These are phyloP conservation scores for Xylariaceae sp. DNA, from an alignment of 2,329 filamentous ascomycete genomes.

Conservation along the genomic window DNA sequence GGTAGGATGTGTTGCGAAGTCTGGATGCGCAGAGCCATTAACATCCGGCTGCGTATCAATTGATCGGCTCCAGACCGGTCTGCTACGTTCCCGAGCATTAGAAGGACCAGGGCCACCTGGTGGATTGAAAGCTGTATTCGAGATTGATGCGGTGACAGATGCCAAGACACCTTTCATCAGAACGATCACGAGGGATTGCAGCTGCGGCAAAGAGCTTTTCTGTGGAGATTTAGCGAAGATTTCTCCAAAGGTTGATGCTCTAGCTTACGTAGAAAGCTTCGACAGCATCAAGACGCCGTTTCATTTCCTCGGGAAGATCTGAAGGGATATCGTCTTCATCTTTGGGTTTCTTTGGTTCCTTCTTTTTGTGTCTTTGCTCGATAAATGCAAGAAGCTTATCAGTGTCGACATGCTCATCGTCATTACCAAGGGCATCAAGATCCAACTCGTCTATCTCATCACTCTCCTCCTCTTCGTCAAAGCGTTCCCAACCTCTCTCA, in stretches of 20 bases:
- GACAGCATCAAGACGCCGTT: conserved; percentile 68
- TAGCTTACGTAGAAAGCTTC: conserved; percentile 79
- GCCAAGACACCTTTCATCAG: conserved; percentile 82
- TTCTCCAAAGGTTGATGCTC: not conserved
- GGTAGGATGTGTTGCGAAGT: conserved; percentile 55
- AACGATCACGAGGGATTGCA: conserved; percentile 92
- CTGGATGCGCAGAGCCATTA: conserved; percentile 32
- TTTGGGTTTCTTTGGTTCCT: conserved; percentile 37
- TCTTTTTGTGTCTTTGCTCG: conserved; percentile 40
- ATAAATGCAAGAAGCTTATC: conserved; percentile 38
- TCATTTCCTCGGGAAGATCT: conserved; percentile 50
- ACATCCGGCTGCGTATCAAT: conserved; percentile 29
- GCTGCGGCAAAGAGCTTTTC: conserved; percentile 72
- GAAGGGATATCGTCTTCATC: conserved; percentile 50
- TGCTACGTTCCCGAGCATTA: conserved; percentile 40
- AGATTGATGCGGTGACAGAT: conserved; percentile 80
- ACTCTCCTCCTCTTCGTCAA: conserved; percentile 35
- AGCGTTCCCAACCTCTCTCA: conserved; percentile 79
- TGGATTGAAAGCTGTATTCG: conserved; percentile 50
- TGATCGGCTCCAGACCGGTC: conserved; percentile 29
- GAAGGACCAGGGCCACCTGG: conserved; percentile 38
- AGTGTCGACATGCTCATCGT: conserved; percentile 33
- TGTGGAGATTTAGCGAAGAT: conserved; percentile 38
- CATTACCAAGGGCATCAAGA: conserved; percentile 28
- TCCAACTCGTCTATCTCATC: conserved; percentile 36